Evolutionary conservation across 768 basidiomycete species (phyloP).

Genomic region (Tricholoma matsutake): DNA sequence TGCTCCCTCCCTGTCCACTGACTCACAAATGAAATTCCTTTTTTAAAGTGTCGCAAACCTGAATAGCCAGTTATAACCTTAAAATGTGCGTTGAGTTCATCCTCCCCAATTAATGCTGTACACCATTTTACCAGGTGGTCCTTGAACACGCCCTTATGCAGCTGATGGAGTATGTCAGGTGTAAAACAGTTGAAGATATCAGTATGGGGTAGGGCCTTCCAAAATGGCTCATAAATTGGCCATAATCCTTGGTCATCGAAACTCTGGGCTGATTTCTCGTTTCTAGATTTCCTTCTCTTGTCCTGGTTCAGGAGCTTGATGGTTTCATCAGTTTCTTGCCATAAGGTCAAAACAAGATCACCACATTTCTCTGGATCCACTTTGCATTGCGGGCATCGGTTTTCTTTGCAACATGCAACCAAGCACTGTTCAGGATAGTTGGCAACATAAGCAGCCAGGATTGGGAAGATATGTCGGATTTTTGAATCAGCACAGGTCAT

Average conservation of each 20-base stretch:
- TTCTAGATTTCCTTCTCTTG: too few relatives aligned
- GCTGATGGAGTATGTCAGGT: constrained; percentile 45
- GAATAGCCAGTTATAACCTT: constrained; percentile 26
- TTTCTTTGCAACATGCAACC: too few relatives aligned
- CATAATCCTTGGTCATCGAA: constrained; percentile 13
- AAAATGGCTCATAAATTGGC: constrained; percentile 31
- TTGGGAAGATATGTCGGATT: constrained; percentile 23
- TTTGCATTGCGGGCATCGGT: too few relatives aligned
- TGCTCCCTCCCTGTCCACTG: constrained; percentile 7
- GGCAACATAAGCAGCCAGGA: constrained; percentile 9
- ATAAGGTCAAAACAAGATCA: too few relatives aligned
- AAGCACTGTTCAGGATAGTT: too few relatives aligned
- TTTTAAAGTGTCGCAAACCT: background rate
- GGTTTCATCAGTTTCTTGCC: too few relatives aligned
- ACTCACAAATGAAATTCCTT: background rate
- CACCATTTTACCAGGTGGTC: constrained; percentile 15
- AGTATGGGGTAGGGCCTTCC: constrained; percentile 36
- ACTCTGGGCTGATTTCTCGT: background rate
- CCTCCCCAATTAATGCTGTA: constrained; percentile 15
- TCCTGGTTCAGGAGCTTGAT: too few relatives aligned
- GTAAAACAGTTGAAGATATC: constrained; percentile 40
- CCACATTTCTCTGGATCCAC: too few relatives aligned
- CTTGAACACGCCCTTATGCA: constrained; percentile 48
- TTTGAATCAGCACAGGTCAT: constrained; percentile 32
- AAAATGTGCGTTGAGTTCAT: constrained; percentile 35